Conservation (phyloP, 305 asterid species). For the Fraxinus angustifolia region DNA sequence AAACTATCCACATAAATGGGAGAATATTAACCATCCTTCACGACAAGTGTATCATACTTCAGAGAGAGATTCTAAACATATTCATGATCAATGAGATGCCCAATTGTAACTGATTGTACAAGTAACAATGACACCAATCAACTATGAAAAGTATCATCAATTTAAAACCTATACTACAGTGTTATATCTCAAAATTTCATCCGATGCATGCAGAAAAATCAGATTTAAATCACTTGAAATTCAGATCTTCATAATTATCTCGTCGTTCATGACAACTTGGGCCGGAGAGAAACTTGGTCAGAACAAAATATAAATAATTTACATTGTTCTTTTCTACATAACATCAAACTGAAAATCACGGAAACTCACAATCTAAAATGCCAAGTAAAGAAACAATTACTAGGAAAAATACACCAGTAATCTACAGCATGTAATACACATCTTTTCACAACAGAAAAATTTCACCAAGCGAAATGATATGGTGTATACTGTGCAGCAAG, state of each 20-base stretch:
- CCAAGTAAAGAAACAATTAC: neutral
- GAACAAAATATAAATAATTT: neutral
- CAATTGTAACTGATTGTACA: neutral
- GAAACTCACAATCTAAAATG: neutral
- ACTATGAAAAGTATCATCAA: neutral
- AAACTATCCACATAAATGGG: neutral
- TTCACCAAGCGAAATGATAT: neutral
- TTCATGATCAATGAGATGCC: neutral
- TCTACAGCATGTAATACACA: neutral
- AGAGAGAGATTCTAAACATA: neutral
- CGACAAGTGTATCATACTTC: neutral
- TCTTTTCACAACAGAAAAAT: neutral
- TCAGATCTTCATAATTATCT: neutral
- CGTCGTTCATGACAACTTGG: neutral
- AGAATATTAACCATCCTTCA: neutral
- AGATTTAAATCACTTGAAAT: neutral
- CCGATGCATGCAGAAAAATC: neutral
- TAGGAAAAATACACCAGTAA: neutral
- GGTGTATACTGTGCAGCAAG: neutral
- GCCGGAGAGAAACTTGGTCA: neutral
- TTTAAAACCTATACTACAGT: neutral
- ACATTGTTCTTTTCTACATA: neutral
- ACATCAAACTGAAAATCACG: neutral
- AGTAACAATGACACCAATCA: neutral
- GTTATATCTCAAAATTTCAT: neutral